phyloP scores from a whole-genome alignment of 2,329 filamentous ascomycete species.

The Sclerotinia minor region DNA sequence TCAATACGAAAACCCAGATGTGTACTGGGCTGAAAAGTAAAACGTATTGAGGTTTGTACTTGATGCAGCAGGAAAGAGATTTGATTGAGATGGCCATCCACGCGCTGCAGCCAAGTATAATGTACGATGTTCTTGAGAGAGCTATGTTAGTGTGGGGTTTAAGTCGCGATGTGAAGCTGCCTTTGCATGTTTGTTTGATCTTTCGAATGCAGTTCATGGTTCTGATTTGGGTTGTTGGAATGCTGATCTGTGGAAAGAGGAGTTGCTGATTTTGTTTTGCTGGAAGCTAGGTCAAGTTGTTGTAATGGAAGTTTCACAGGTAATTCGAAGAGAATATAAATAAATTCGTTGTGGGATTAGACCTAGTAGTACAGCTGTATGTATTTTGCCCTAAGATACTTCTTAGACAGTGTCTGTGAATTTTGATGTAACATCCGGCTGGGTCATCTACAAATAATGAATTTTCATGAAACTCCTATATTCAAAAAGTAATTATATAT shows the following conservation, averaged over 20 bases:
- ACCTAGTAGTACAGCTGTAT: background rate
- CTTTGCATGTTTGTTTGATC: background rate
- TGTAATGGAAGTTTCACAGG: background rate
- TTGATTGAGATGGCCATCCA: background rate
- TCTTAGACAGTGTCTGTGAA: too few relatives aligned
- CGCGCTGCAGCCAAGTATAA: background rate
- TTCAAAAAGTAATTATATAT: too few relatives aligned
- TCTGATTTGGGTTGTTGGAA: background rate
- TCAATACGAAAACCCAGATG: background rate
- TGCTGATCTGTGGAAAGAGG: background rate
- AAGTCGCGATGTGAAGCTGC: background rate
- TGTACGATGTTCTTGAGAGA: rapidly evolving
- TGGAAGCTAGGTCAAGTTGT: background rate
- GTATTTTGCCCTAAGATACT: too few relatives aligned
- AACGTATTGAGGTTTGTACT: background rate
- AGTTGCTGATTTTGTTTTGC: background rate
- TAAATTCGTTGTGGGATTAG: background rate
- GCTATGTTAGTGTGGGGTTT: background rate
- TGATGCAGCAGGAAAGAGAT: background rate
- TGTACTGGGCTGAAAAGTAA: background rate
- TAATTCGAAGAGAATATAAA: background rate
- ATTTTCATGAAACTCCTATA: too few relatives aligned
- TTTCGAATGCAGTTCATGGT: background rate
- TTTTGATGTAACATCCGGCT: too few relatives aligned
- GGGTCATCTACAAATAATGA: too few relatives aligned